Evolutionary conservation across 1,139 yeast genomes (phyloP).

Genomic region (Debaryomycetaceae sp.): DNA sequence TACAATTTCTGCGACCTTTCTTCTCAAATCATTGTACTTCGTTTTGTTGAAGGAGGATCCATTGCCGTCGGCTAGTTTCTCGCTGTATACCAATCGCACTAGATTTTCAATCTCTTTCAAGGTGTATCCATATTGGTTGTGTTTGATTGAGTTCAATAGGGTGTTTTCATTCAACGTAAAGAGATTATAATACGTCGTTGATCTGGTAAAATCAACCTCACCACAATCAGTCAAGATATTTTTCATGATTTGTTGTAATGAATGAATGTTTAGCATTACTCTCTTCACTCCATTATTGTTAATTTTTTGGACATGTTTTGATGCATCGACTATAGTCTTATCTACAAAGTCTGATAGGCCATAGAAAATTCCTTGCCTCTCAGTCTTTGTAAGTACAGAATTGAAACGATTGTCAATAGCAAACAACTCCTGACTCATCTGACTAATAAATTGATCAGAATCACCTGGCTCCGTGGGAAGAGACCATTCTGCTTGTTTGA

Average conservation of each 20-base stretch:
- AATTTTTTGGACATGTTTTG: conserved; percentile 51
- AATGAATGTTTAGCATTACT: conserved; percentile 63
- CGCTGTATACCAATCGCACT: conserved; percentile 42
- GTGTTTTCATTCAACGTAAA: conserved; percentile 43
- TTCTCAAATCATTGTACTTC: conserved; percentile 36
- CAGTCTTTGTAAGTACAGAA: conserved; percentile 23
- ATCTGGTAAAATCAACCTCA: conserved; percentile 54
- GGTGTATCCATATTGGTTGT: conserved; percentile 15
- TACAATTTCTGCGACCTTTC: conserved; percentile 19
- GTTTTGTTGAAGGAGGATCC: conserved; percentile 39
- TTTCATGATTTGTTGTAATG: conserved; percentile 73
- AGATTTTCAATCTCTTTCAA: conserved; percentile 30
- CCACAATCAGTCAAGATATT: conserved; percentile 57
- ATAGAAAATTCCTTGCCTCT: conserved; percentile 30
- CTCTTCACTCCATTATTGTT: conserved; percentile 67
- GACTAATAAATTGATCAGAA: conserved; percentile 58
- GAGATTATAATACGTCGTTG: conserved; percentile 58
- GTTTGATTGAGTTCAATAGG: conserved; percentile 22
- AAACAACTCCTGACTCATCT: conserved; percentile 57
- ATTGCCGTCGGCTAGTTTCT: conserved; percentile 39
- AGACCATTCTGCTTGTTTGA: conserved; percentile 40
- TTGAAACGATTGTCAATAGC: conserved; percentile 43
- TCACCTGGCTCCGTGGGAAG: conserved; percentile 55
- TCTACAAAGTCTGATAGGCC: conserved; percentile 63
- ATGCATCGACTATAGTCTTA: conserved; percentile 55